Base-by-base conservation (phyloP, 2,329 filamentous ascomycete genomes). In the Sporothrix sp. region DNA sequence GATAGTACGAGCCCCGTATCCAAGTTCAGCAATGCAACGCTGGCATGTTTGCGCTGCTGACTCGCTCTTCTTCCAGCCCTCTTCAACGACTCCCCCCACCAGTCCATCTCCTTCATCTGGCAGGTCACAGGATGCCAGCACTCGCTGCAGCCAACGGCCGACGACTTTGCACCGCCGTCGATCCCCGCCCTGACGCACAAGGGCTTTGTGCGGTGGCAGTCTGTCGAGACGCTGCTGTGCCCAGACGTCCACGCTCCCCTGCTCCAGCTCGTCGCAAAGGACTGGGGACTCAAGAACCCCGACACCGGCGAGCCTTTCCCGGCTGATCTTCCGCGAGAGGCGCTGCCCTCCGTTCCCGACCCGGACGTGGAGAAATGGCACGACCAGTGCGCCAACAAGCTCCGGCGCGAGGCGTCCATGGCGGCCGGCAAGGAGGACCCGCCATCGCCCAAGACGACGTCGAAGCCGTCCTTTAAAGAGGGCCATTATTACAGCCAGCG, bases 201-300 rank as follows among this genome's bases (percentile, higher is more conserved):
- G 61, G 93, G 93, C 36, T 98, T 95, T 65, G 86, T 91, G 38
- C 82, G 87, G 64, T 98, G 91, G 91, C 85, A 95, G 70, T 88
- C 87, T 0, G 85, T 97, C 50, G 88, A 97, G 68, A 76, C 95
- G 20, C 71, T 97, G 32, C 76, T 97, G 2, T 86, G 83, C 2
- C 93, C 93, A 0, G 84, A 93, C 58, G 87, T 94, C 60, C 90
- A 97, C 68, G 85, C 89, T 1, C 80, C 81, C 0, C 91, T 89
- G 59, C 66, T 98, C 21, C 87, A 93, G 60, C 82, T 79, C 60
- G 87, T 89, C 0, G 85, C 95, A 3, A 76, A 76, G 54, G 74
- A 85, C 56, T 96, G 89, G 77, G 74, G 80, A 32, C 75, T 97
- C 52, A 78, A 76, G 53, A 80, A 94, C 60, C 85, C 85, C 0